These are phyloP conservation scores for Hygrophila difformis DNA, from an alignment of 257 asterid species.

Conservation along the genomic window DNA sequence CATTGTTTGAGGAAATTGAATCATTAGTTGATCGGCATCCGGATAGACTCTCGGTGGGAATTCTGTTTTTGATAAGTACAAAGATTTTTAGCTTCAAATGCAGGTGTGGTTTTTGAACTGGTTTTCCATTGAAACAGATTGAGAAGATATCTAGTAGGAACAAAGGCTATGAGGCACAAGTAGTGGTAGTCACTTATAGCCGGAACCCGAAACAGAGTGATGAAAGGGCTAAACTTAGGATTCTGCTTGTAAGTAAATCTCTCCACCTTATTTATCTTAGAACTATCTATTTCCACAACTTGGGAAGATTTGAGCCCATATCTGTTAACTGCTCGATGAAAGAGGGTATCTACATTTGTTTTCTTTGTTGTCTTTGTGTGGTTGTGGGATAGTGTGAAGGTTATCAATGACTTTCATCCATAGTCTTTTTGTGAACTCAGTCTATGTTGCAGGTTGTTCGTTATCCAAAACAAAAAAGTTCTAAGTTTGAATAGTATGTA, in stretches of 20 bases:
- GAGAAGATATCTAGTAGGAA: slow-evolving; percentile 56
- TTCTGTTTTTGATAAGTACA: slow-evolving; percentile 12
- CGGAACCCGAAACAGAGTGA: slow-evolving; percentile 51
- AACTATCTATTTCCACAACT: too few relatives aligned
- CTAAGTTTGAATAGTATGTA: slow-evolving; percentile 33
- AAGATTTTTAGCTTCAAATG: not conserved
- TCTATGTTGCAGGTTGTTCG: slow-evolving; percentile 10
- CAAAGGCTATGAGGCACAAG: slow-evolving; percentile 75
- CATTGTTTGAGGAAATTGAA: slow-evolving; percentile 71
- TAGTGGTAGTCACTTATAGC: slow-evolving; percentile 68
- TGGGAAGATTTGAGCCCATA: too few relatives aligned
- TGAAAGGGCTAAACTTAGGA: slow-evolving; percentile 60
- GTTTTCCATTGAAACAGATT: slow-evolving; percentile 35
- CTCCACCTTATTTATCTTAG: too few relatives aligned
- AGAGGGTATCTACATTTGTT: slow-evolving; percentile 8
- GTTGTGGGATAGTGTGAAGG: slow-evolving; percentile 13
- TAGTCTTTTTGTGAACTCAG: slow-evolving; percentile 3
- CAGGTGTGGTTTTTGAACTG: slow-evolving; percentile 2
- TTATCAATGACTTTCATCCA: slow-evolving; percentile 1
- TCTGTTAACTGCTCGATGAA: too few relatives aligned
- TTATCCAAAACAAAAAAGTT: slow-evolving; percentile 4
- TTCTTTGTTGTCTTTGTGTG: not conserved
- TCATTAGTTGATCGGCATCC: slow-evolving; percentile 87
- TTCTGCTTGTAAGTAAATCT: slow-evolving; percentile 70
- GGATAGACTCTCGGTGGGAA: slow-evolving; percentile 75